Evolutionary conservation across 805 yeast species (phyloP), one percentile per base, ranked within the genome.

Genomic region (Wickerhamiella qilinensis): DNA sequence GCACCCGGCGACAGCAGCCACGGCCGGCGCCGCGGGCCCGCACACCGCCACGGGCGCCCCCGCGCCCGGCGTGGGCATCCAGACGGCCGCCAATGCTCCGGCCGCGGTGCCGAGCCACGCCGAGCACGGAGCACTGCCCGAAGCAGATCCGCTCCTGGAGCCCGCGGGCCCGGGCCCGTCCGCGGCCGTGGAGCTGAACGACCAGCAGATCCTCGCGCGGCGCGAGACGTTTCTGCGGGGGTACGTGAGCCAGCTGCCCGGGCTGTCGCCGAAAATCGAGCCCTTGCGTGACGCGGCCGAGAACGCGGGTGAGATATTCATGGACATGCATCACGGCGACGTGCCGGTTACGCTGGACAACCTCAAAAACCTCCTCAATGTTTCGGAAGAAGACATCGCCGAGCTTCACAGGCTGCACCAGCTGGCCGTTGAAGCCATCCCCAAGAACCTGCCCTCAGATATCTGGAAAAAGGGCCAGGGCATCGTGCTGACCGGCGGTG

Each of bases 401-500:
- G 20, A 8, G 19, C 22, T 38, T 18, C 33, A 27, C 20, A 22
- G 25, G 14, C 40, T 24, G 30, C 40, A 38, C 37, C 5, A 15
- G 5, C 12, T 27, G 9, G 40, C 33, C n/a, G 33, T 33, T 4
- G 5, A 12, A 14, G 11, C 15, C 2, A 33, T 38, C 33, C 40
- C 36, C 24, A 12, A 20, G n/a, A 15, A 16, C 4, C 25, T 38
- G 2, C 41, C 41, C 12, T 30, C 36, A 4, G 35, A 36, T 15
- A 24, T 57, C 18, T 54, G 48, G 41, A 28, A 41, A 3, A 24
- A 28, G 2, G 67, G 71, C 3, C 57, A 64, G 30, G 82, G 77
- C 8, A 65, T 74, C 16, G 88, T 71, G 20, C 74, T 65, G 50
- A 85, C 81, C 24, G 93, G 88, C 28, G 93, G 93, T 32, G 91